Base-by-base conservation (phyloP, 2,329 filamentous ascomycete species). In the Trichoderma atrobrunneum region DNA sequence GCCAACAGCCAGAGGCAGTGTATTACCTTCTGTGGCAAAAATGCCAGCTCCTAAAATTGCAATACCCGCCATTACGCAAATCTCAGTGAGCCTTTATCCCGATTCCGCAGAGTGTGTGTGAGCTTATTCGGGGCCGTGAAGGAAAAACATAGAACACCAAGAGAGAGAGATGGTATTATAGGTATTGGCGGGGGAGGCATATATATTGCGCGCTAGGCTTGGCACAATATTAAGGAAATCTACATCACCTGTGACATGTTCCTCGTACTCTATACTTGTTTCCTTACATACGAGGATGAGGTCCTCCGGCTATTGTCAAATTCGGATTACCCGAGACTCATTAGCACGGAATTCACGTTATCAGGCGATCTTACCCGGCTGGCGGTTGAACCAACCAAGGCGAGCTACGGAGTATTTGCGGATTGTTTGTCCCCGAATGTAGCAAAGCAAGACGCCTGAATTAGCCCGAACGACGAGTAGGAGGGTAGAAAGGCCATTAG, bases 41-140 rank as follows among this genome's bases (percentile, higher is more conserved):
- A 69, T 69, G 28, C 66, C 66, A 69, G 66, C 66, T 69, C 66
- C 66, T 39, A 69, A 51, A 26, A 69, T 69, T 51, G 66, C 66
- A 51, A 69, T 61, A 14, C 66, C 66, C 60, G 66, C 56, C 66
- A 69, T 69, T n/a, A 18, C 16, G 3, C 14, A 18, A 36, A 14
- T 10, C 24, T 26, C 18, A 10, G 18, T 10, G 6, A 24, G 28
- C 12, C 32, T 24, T 24, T 61, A 16, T 24, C 7, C 39, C 3
- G 16, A 43, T 60, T n/a, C 16, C 16, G n/a, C n/a, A 32, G 26
- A 59, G 36, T 4, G 21, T 14, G 21, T 18, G 36, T 12, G 16
- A 18, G 63, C 7, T 32, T 24, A 24, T 59, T n/a, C 12, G 4
- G 32, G 36, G 26, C 5, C 18, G 24, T 1, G 16, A 60, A 11